A percentile compares a stretch with the other conserved stretches of the same genome.
Evolutionary conservation across 371 early-diverging fungal species (phyloP).

Genomic region (Capniomyces stellatus): DNA sequence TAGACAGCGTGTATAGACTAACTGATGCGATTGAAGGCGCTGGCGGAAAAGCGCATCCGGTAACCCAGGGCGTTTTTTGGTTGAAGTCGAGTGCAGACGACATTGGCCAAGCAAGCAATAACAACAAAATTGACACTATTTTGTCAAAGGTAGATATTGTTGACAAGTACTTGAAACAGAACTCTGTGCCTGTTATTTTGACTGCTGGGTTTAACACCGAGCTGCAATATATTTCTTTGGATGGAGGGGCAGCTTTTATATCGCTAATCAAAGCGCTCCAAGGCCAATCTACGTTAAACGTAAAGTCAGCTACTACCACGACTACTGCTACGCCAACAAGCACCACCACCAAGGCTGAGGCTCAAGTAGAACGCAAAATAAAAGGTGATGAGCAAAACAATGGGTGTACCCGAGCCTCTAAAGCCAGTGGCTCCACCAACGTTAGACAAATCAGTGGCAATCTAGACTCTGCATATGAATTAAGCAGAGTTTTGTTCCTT

Average conservation of each 20-base stretch:
- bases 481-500: constrained; percentile 3
- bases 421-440: constrained; percentile 19
- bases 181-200: constrained; percentile 10
- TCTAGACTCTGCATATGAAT: constrained; percentile 14
- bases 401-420: constrained; percentile 30
- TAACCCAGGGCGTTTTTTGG: constrained; percentile 34
- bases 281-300: constrained; percentile 23
- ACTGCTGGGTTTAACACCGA: constrained; percentile 11
- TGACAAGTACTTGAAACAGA: constrained; percentile 16
- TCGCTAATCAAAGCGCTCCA: constrained; percentile 28
- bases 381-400: constrained; percentile 32
- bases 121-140: constrained; percentile 3
- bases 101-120: neutral
- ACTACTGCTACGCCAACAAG: too few species aligned
- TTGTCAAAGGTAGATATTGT: constrained; percentile 1
- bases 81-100: constrained; percentile 3
- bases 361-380: too few species aligned
- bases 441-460: too few species aligned
- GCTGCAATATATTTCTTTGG: constrained; percentile 17
- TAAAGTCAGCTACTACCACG: too few species aligned
- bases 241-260: constrained; percentile 15
- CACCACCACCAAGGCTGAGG: too few species aligned
- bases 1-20: constrained; percentile 30
- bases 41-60: constrained; percentile 53
- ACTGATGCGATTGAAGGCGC: constrained; percentile 52